Conservation (phyloP, 2,329 filamentous ascomycete genomes). For the Clonostachys byssicola region DNA sequence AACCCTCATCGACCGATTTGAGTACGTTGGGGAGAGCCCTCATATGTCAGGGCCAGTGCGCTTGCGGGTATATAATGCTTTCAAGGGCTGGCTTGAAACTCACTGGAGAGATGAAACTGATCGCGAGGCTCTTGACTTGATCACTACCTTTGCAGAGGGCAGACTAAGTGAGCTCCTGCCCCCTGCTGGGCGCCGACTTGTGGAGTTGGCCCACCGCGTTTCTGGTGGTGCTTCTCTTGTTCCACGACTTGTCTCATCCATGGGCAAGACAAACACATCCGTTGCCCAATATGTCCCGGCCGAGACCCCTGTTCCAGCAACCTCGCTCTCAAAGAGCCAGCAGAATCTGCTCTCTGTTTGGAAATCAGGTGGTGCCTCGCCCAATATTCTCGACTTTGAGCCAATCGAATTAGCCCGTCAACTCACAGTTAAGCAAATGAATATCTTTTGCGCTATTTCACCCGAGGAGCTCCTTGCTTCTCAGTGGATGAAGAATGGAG, state of each 20-base stretch:
- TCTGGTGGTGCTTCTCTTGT: conserved; percentile 71
- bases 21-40: conserved; percentile 79
- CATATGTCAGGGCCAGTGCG: conserved; percentile 75
- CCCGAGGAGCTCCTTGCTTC: conserved; percentile 88
- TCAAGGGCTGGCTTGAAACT: conserved; percentile 96
- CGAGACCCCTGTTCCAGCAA: conserved; percentile 66
- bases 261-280: conserved; percentile 82
- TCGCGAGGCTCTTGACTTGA: conserved; percentile 67
- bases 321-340: conserved; percentile 73
- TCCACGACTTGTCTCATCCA: conserved; percentile 77
- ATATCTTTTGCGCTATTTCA: conserved; percentile 85
- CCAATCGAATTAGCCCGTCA: conserved; percentile 87
- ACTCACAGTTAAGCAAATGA: conserved; percentile 87
- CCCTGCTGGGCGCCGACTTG: conserved; percentile 73
- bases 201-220: conserved; percentile 77
- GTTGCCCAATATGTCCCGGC: conserved; percentile 65
- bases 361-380: conserved; percentile 65
- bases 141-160: conserved; percentile 74
- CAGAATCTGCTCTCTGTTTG: conserved; percentile 67
- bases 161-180: conserved; percentile 67
- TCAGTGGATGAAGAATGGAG: conserved; percentile 89
- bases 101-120: conserved; percentile 89
- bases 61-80: conserved; percentile 88
- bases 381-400: conserved; percentile 86
- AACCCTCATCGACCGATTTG: conserved; percentile 83